These are phyloP conservation scores for Metschnikowia henanensis DNA, from an alignment of 805 yeast species.

Conservation along the genomic window DNA sequence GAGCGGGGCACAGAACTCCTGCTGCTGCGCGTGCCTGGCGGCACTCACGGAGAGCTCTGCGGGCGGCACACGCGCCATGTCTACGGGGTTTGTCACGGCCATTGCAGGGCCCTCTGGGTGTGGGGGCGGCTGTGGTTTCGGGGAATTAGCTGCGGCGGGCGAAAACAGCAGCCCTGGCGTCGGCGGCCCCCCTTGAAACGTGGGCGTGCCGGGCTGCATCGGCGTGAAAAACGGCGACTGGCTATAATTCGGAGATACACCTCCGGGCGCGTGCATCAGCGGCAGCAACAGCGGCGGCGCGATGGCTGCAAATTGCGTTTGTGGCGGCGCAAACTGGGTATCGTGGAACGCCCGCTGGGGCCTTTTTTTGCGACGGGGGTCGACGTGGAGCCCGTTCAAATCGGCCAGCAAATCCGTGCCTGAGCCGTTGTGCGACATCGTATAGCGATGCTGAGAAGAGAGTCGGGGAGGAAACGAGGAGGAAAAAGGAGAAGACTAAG, in stretches of 20 bases:
- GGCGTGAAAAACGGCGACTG: slow-evolving; percentile 8
- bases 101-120: slow-evolving; percentile 1
- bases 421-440: slow-evolving; percentile 10
- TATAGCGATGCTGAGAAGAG: too few relatives aligned
- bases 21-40: slow-evolving; percentile 14
- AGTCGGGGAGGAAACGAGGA: too few relatives aligned
- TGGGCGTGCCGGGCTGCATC: slow-evolving; percentile 5
- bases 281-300: slow-evolving; percentile 4
- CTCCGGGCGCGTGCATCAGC: neutral
- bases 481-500: too few relatives aligned
- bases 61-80: slow-evolving; percentile 9
- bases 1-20: slow-evolving; percentile 17
- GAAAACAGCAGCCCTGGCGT: neutral
- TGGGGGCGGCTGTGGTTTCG: neutral
- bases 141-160: neutral
- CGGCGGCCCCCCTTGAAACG: neutral
- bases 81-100: slow-evolving; percentile 12
- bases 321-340: slow-evolving; percentile 8
- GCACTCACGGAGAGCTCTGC: slow-evolving; percentile 13
- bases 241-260: neutral
- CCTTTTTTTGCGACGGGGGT: slow-evolving; percentile 15
- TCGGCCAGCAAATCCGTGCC: slow-evolving; percentile 15
- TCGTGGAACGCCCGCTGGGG: slow-evolving; percentile 19
- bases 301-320: slow-evolving; percentile 2
- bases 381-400: slow-evolving; percentile 12